These are phyloP conservation scores for Cladosporium halotolerans DNA, from an alignment of 2,329 filamentous ascomycete species.

Conservation along the genomic window DNA sequence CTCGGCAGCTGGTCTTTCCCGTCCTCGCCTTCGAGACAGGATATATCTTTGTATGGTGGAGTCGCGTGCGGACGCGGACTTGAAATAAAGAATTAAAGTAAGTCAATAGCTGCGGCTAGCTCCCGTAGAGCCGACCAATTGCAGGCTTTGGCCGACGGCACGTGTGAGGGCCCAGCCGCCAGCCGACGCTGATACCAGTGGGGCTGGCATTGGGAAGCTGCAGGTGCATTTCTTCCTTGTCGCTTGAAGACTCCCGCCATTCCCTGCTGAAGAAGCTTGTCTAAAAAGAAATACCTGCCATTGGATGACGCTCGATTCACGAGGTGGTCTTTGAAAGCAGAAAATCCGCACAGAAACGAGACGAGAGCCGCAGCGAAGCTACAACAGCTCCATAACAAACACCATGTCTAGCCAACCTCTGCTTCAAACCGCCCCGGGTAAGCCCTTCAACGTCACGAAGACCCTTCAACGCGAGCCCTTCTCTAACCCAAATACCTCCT, in stretches of 20 bases:
- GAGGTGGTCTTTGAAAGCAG: neutral
- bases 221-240: conserved; percentile 2
- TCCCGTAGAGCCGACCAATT: no score
- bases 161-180: no score
- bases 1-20: no score
- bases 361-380: neutral
- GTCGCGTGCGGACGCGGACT: no score
- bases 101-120: no score
- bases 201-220: no score
- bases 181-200: no score
- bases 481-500: conserved; percentile 9
- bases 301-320: neutral
- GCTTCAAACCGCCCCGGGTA: conserved; percentile 88
- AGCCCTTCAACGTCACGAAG: conserved; percentile 20
- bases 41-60: no score
- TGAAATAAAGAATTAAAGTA: no score
- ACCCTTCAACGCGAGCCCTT: conserved; percentile 9
- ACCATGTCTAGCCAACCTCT: conserved; percentile 94
- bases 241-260: neutral
- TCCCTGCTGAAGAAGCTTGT: neutral
- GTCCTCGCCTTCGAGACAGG: no score
- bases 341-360: neutral
- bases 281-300: neutral
- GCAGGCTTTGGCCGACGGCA: no score
- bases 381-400: conserved; percentile 16